Base-by-base conservation (phyloP, 169 alveolate species). In the Theileria orientalis region DNA sequence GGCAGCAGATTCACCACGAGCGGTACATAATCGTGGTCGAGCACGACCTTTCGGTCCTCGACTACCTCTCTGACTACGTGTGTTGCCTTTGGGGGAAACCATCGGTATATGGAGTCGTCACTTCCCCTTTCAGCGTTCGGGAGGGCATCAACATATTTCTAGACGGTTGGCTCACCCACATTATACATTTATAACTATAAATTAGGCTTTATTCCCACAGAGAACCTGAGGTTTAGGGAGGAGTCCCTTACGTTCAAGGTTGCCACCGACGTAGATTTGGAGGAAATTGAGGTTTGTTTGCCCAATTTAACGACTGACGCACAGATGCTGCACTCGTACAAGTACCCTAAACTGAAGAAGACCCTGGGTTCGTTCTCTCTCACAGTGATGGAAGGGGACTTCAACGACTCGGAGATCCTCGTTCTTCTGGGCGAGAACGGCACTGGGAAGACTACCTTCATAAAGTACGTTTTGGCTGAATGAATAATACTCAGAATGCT, bases 21-120 rank as follows among this genome's bases (percentile, higher is more conserved):
- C 95, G 96, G 74, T 98, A 97, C 85, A 94, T 98, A 27, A 95
- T 97, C 46, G 98, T 94, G 52, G 99, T 96, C 2, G 99, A 97
- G 91, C 99, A 98, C 91, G 99, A 98, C 83, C 90, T 98, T 68
- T 96, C 99, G n/a, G 98, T 98, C 41, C 89, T 97, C 69, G 99
- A 98, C 90, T 98, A 98, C 85, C 83, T 98, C 67, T 95, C 99
- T 30, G 99, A 98, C 87, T 96, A 92, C 88, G 94, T 98, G 21
- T 98, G 99, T 82, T 97, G 99, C 63, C 94, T 98, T 57, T 98
- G 99, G 97, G 99, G 99, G 23, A 86, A 90, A 69, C 98, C 99
- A 25, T 97, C 99, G 29, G 99, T 97, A 35, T 98, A 98, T 86
- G 99, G 99, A n/a, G 99, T 98, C 1, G 99, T 98, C 13, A 97